These are phyloP conservation scores for Acacia pycnantha DNA, from an alignment of 331 rosid genomes.

Conservation along the genomic window DNA sequence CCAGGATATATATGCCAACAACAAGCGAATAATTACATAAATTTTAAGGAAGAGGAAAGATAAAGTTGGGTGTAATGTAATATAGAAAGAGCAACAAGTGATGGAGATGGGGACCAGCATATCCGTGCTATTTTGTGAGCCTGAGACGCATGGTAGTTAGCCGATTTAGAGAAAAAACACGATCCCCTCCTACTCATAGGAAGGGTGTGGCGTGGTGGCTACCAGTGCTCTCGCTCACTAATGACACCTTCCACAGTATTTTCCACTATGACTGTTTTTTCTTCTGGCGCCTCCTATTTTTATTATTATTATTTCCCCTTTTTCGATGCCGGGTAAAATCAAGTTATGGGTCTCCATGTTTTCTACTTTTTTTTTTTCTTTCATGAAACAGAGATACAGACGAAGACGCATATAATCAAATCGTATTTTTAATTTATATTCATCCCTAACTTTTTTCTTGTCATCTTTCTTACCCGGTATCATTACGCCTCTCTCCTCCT, in stretches of 20 bases:
- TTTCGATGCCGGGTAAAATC: constrained; percentile 37
- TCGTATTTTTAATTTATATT: not conserved
- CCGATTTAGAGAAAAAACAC: constrained; percentile 32
- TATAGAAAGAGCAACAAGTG: not conserved
- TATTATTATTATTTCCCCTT: not conserved
- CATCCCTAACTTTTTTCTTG: not conserved
- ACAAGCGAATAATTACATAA: constrained; percentile 7
- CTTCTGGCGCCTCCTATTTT: not conserved
- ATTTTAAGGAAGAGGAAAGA: constrained; percentile 18
- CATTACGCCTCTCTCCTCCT: constrained; percentile 36
- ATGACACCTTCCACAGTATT: constrained; percentile 46
- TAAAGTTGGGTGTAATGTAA: not conserved
- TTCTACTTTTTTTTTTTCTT: constrained; percentile 32
- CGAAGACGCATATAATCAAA: not conserved
- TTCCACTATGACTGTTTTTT: constrained; percentile 51
- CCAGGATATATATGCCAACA: not conserved
- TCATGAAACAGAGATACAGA: constrained; percentile 25
- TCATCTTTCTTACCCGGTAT: constrained; percentile 48
- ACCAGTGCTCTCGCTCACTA: not conserved
- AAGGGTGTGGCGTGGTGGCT: constrained; percentile 42
- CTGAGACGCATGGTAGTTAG: constrained; percentile 44
- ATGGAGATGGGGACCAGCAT: constrained; percentile 60
- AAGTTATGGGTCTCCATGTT: constrained; percentile 42
- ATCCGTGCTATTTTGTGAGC: constrained; percentile 58
- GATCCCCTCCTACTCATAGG: not conserved